phyloP scores from a whole-genome alignment of 2,329 filamentous ascomycete species.

The Moelleriella libera region DNA sequence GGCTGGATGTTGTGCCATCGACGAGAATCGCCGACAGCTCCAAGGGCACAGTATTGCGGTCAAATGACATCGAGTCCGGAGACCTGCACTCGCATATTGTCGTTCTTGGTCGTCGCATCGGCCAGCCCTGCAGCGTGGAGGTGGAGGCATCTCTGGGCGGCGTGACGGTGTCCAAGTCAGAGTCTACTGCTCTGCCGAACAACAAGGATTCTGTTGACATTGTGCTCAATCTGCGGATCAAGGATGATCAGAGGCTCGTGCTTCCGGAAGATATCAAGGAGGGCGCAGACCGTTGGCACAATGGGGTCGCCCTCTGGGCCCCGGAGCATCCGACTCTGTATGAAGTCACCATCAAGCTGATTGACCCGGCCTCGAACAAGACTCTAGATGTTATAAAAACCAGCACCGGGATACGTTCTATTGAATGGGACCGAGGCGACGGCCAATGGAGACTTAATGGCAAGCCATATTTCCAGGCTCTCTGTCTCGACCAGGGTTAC shows the following conservation, averaged over 20 bases:
- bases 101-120: slow-evolving; percentile 32
- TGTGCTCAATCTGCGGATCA: slow-evolving; percentile 33
- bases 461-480: slow-evolving; percentile 43
- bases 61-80: slow-evolving; percentile 37
- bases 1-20: slow-evolving; percentile 39
- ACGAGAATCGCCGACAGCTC: slow-evolving; percentile 39
- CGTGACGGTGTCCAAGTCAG: slow-evolving; percentile 26
- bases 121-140: slow-evolving; percentile 32
- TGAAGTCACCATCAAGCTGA: slow-evolving; percentile 37
- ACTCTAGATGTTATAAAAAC: slow-evolving; percentile 43
- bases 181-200: slow-evolving; percentile 26
- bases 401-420: slow-evolving; percentile 44
- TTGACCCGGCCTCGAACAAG: slow-evolving; percentile 20
- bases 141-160: slow-evolving; percentile 39
- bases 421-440: slow-evolving; percentile 43
- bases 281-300: slow-evolving; percentile 28
- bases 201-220: slow-evolving; percentile 34
- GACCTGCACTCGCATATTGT: slow-evolving; percentile 34
- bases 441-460: slow-evolving; percentile 45
- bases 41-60: slow-evolving; percentile 41
- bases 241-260: slow-evolving; percentile 21
- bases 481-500: slow-evolving; percentile 49
- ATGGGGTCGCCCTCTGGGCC: slow-evolving; percentile 48
- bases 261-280: slow-evolving; percentile 22
- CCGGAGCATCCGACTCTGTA: slow-evolving; percentile 44